A percentile compares a stretch with the other conserved stretches of the same genome.
Evolutionary conservation across 257 asterid species (phyloP).

Genomic region (Rehmannia glutinosa): DNA sequence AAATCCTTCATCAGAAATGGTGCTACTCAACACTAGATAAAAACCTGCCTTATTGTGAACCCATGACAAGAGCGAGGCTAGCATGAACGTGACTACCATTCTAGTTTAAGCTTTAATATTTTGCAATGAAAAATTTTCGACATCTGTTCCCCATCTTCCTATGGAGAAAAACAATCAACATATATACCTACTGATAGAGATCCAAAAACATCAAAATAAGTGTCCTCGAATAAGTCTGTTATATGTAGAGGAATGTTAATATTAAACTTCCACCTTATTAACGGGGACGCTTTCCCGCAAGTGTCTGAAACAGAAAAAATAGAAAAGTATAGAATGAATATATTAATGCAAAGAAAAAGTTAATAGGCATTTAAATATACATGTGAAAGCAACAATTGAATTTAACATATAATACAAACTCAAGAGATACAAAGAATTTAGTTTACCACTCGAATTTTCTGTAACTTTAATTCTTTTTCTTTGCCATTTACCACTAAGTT

Average conservation of each 20-base stretch:
- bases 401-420: too few relatives aligned
- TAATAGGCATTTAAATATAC: too few relatives aligned
- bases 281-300: constrained; percentile 74
- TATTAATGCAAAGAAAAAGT: too few relatives aligned
- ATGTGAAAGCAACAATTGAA: too few relatives aligned
- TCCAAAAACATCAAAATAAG: background rate
- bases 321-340: too few relatives aligned
- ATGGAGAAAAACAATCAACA: constrained; percentile 18
- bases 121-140: constrained; percentile 79
- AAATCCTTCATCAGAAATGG: constrained; percentile 91
- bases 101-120: constrained; percentile 90
- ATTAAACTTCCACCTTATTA: constrained; percentile 54
- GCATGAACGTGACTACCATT: constrained; percentile 91
- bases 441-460: too few relatives aligned
- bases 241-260: background rate
- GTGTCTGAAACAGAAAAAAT: constrained; percentile 78
- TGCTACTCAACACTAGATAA: constrained; percentile 90
- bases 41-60: constrained; percentile 92
- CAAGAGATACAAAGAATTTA: too few relatives aligned
- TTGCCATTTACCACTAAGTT: too few relatives aligned
- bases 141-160: constrained; percentile 93
- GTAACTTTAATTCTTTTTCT: too few relatives aligned
- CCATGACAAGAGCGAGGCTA: constrained; percentile 97
- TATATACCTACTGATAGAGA: background rate
- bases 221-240: background rate